These are phyloP conservation scores for Colletotrichum sp. DNA, from an alignment of 2,329 filamentous ascomycete genomes.

Conservation along the genomic window DNA sequence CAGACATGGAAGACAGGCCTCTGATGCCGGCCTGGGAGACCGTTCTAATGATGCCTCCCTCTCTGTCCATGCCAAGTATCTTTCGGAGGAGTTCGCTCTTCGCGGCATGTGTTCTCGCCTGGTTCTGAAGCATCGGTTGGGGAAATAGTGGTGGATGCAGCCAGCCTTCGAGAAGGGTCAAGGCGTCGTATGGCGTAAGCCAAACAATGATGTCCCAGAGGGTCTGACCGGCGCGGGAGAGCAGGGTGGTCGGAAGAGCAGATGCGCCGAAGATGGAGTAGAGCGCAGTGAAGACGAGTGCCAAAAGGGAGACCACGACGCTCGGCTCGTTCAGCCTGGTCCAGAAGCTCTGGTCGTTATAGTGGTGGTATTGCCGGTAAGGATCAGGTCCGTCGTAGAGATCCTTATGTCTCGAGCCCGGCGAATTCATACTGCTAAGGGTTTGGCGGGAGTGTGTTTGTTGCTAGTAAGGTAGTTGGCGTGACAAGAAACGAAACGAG, in stretches of 20 bases:
- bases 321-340: slow-evolving; percentile 38
- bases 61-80: slow-evolving; percentile 62
- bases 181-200: slow-evolving; percentile 57
- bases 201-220: slow-evolving; percentile 67
- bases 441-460: not conserved
- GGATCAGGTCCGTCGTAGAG: slow-evolving; percentile 18
- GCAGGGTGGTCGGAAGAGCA: slow-evolving; percentile 29
- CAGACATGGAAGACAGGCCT: slow-evolving; percentile 57
- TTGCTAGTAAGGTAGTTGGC: not conserved
- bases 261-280: slow-evolving; percentile 38
- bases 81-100: slow-evolving; percentile 71
- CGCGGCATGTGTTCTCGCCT: slow-evolving; percentile 50
- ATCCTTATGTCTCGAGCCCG: slow-evolving; percentile 1
- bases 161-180: slow-evolving; percentile 62
- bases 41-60: slow-evolving; percentile 57
- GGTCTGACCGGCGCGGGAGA: slow-evolving; percentile 40
- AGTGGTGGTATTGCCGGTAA: not conserved
- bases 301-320: slow-evolving; percentile 35
- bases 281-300: slow-evolving; percentile 35
- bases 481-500: not conserved
- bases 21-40: slow-evolving; percentile 63
- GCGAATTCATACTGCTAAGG: slow-evolving; percentile 20
- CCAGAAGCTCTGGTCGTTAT: slow-evolving; percentile 22
- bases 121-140: slow-evolving; percentile 38
- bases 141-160: slow-evolving; percentile 51